Base-by-base conservation (phyloP, 1,139 yeast genomes). In the Blastobotrys aristatus region DNA sequence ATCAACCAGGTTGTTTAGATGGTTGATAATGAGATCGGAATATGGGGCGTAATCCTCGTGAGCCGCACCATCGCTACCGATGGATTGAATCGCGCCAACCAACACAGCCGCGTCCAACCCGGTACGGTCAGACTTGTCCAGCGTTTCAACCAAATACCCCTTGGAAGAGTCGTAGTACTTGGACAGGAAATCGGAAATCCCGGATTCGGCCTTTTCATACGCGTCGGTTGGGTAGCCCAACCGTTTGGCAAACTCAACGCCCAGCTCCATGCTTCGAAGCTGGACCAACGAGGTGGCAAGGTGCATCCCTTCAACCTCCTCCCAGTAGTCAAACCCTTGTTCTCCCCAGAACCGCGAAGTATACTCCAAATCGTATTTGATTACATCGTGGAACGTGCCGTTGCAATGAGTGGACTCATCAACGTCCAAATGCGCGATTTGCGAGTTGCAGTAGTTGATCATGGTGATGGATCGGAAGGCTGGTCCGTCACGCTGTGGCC, bases 401-500 rank as follows among this genome's bases (percentile, higher is more conserved):
- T 37, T 44, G 8, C 38, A 34, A 18, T 34, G 38, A 18, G 22
- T 34, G 2, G 24, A 3, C 6, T 20, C 14, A 18, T 34, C 38
- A 38, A 53, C 52, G 34, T 49, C 48, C 16, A 57, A 61, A 29
- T 58, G 57, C 31, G 61, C 53, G 4, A 68, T 56, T 49, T 81
- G 63, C 10, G 73, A 56, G 24, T 68, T 65, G 51, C 87, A 60
- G 62, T 79, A 87, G 53, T 77, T 76, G 42, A 78, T 65, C 27
- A 84, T 73, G 1, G 96, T 74, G 44, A 82, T 73, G 2, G 82
- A 75, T 55, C 97, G 74, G 50, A 90, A 72, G 0, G 95, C 94
- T 0, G 97, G 97, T 0, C 97, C 97, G 64, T 92, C 98, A 53
- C 88, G 76, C 66, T 90, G 98, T 0, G 98, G 98, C 57, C 98